Evolutionary conservation across 371 early-diverging fungal species (phyloP).

Genomic region (Mucor ambiguus): DNA sequence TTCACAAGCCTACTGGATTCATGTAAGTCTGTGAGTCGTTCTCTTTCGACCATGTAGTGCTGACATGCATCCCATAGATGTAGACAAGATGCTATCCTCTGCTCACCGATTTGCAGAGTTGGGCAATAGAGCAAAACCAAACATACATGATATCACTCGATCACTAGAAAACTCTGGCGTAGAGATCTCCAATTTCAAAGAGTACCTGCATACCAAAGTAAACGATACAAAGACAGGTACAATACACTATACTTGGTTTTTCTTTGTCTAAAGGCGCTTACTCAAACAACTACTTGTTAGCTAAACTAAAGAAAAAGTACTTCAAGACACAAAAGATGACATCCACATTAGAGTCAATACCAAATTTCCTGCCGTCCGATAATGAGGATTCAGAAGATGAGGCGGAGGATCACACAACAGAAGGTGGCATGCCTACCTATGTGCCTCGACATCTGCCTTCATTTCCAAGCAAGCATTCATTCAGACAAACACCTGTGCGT

Average conservation of each 20-base stretch:
- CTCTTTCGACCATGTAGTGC: background rate
- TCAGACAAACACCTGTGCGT: conserved; percentile 60
- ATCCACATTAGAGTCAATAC: conserved; percentile 36
- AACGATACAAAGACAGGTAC: conserved; percentile 19
- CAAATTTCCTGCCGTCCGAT: conserved; percentile 47
- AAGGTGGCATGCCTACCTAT: conserved; percentile 40
- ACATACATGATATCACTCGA: conserved; percentile 55
- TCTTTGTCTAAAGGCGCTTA: too few relatives aligned
- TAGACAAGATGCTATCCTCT: conserved; percentile 48
- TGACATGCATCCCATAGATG: conserved; percentile 33
- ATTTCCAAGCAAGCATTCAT: conserved; percentile 65
- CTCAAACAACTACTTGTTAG: conserved; percentile 5
- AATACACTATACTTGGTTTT: background rate
- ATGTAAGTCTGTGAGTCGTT: conserved; percentile 34
- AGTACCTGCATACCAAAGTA: conserved; percentile 31
- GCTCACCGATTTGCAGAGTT: conserved; percentile 58
- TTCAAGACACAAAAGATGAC: conserved; percentile 20
- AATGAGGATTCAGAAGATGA: conserved; percentile 50
- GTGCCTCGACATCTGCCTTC: conserved; percentile 59
- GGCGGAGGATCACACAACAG: conserved; percentile 19
- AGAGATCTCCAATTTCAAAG: conserved; percentile 32
- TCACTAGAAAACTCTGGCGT: conserved; percentile 44
- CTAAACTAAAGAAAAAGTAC: conserved; percentile 23
- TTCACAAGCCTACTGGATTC: conserved; percentile 45
- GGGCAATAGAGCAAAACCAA: conserved; percentile 55